Evolutionary conservation across 164 flowering plant genomes (phyloP), one percentile per base, ranked within the genome.

Genomic region (Nelumbo lutea): DNA sequence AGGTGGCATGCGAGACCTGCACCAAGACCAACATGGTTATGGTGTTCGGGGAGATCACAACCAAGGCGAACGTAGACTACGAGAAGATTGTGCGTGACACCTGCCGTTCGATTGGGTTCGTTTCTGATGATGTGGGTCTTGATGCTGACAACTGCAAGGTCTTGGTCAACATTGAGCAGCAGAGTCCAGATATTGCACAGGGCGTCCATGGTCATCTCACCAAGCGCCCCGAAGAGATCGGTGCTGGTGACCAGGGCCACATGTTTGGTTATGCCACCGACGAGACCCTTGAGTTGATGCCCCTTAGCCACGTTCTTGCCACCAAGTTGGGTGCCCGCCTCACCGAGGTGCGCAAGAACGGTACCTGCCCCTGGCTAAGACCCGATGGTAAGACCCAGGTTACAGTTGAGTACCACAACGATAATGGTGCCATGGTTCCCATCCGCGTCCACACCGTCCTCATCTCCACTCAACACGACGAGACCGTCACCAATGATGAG

Each of bases 241-340:
- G 95, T 69, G 95, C 95, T 43, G 95, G 95, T 76, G 95, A 89
- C 69, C 94, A 89, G 66, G 94, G 94, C 14, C 91, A 87, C 77
- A 89, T 89, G 94, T 89, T 89, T 72, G 95, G 96, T 5, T 89
- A 89, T 75, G 95, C 95, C 65, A 89, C 95, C 10, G 95, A 89
- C 72, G 95, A 89, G 72, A 89, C 95, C 72, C 88, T 89, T 4
- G 95, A 89, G 64, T 67, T 80, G 42, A 89, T 89, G 95, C 95
- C 93, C 47, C 76, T 88, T 55, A 88, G 85, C 76, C 90, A 86
- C 71, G 93, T 88, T 70, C 88, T 88, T 51, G 93, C 90, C 11
- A 88, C 90, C 76, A 88, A 88, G 82, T 87, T 88, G 39, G 93
- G 93, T 7, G 93, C 90, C 6, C 81, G 84, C 58, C 85, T 88